Evolutionary conservation across 805 yeast genomes (phyloP), one percentile per base, ranked within the genome.

Genomic region (Candida ficus): DNA sequence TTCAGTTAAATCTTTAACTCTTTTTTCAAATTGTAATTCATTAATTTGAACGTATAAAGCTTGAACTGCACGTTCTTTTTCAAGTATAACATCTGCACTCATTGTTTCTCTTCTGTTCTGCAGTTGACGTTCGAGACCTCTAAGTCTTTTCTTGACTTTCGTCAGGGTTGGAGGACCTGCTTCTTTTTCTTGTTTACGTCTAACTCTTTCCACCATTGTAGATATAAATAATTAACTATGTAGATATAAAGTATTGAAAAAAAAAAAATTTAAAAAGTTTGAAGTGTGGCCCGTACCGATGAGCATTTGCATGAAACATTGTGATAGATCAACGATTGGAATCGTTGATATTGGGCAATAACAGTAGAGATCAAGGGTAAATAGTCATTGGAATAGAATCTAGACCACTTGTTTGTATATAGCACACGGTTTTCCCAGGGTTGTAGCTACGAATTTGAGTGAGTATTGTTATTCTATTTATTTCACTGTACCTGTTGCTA

Each of bases 41-140:
- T 66, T 66, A 40, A 84, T 66, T 54, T 85, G 89, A 5, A 68
- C 62, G 37, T 73, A 68, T 45, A 83, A 62, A 2, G 87, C 86
- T 35, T 74, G 76, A 40, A 87, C 62, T 1, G 85, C 83, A 61
- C 95, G 76, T 61, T 87, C 93, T 48, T 86, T 83, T 35, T 81
- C 83, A 14, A 77, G 62, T 41, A 80, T 70, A 20, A 80, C 70
- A 50, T 78, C 76, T 13, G 87, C 82, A 4, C 86, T 81, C 41
- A 83, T 61, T 17, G 64, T 70, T 32, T 77, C 80, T 51, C 71
- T 75, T 51, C 68, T 68, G 42, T 68, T 70, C 16, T 52, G 54
- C 44, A 91, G 66, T 16, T 85, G 65, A 51, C 97, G 73, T 53
- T 83, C 82, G 29, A 88, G 70, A 59, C 91, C 96, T 66, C 98